Evolutionary conservation across 2,329 filamentous ascomycete genomes (phyloP), one percentile per base, ranked within the genome.

Genomic region (Trichoderma aggressivum): DNA sequence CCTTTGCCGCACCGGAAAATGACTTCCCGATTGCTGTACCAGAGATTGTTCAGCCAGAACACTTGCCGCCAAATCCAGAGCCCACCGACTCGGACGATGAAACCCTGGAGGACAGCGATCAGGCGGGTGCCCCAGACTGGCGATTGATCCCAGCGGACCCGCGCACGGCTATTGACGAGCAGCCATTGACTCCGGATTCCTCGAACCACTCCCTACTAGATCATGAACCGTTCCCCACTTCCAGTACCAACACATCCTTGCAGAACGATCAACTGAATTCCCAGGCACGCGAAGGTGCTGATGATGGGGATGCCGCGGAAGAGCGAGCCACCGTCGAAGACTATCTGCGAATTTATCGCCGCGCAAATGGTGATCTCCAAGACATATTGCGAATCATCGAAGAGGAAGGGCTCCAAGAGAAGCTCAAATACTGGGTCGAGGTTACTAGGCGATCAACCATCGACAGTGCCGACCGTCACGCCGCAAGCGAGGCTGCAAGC

Each of bases 371-470:
- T 5, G 85, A 91, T 74, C 85, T 86, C 0, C 83, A 87, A 43
- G 85, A 84, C 71, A 88, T 92, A 30, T 74, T 91, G 3, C 82
- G 84, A 53, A 88, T 92, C 26, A 89, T 91, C 36, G 85, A 86
- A 50, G 85, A 88, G 47, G 89, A 91, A 74, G 84, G 86, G 5
- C 83, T 88, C 2, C 84, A 87, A 70, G 86, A 88, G 12, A 86
- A 87, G 63, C 83, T 92, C 39, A 82, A 83, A 12, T 88, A 89
- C 77, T 88, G 89, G 83, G 84, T 91, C 12, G 83, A 85, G 36
- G 81, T 87, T 28, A 88, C 89, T 72, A 83, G 75, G 5, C 75
- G 75, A 55, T 75, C 76, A 78, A 73, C 78, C 74, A 28, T 58
- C 7, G 72, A 81, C 79, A 72, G 66, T 63, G 50, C 71, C 11